phyloP scores from a whole-genome alignment of 768 basidiomycete species.

The Xanthoconium purpureum region DNA sequence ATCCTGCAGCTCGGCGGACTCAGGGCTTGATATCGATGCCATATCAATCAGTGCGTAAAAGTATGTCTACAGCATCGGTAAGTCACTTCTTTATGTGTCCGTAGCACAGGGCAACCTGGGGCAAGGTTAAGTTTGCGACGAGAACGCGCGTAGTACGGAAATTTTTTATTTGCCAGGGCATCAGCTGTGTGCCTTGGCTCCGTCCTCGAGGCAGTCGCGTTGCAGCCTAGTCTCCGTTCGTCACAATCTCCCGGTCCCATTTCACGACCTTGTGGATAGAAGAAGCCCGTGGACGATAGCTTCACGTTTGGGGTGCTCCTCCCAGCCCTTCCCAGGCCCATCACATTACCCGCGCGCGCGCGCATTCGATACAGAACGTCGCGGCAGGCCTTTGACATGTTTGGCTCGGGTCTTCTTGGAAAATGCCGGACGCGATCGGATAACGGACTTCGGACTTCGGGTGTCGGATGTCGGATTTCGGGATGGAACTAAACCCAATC shows the following conservation, averaged over 20 bases:
- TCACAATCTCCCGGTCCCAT: constrained; percentile 17
- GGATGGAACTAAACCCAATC: constrained; percentile 3
- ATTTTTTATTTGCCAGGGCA: constrained; percentile 26
- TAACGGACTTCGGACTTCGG: constrained; percentile 6
- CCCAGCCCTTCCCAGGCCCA: constrained; percentile 5
- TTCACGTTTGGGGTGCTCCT: constrained; percentile 12
- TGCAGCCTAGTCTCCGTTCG: constrained; percentile 18
- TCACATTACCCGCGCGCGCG: constrained; percentile 1
- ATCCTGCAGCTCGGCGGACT: constrained; percentile 9
- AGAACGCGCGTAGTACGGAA: constrained; percentile 27
- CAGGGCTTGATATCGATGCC: constrained; percentile 8
- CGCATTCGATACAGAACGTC: neutral
- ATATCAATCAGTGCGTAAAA: constrained; percentile 16
- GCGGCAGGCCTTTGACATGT: constrained; percentile 2
- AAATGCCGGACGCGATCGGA: constrained; percentile 11
- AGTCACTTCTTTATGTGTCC: constrained; percentile 6
- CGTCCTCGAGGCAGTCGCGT: constrained; percentile 36
- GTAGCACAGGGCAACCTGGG: constrained; percentile 17
- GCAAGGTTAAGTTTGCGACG: constrained; percentile 33
- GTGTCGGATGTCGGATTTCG: constrained; percentile 7
- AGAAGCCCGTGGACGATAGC: constrained; percentile 5
- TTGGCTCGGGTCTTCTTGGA: constrained; percentile 12
- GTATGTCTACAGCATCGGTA: constrained; percentile 12
- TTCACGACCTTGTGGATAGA: constrained; percentile 16
- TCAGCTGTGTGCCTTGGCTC: constrained; percentile 27